Conservation (phyloP, 352 stramenopile species). For the Phytopythium boreale region DNA sequence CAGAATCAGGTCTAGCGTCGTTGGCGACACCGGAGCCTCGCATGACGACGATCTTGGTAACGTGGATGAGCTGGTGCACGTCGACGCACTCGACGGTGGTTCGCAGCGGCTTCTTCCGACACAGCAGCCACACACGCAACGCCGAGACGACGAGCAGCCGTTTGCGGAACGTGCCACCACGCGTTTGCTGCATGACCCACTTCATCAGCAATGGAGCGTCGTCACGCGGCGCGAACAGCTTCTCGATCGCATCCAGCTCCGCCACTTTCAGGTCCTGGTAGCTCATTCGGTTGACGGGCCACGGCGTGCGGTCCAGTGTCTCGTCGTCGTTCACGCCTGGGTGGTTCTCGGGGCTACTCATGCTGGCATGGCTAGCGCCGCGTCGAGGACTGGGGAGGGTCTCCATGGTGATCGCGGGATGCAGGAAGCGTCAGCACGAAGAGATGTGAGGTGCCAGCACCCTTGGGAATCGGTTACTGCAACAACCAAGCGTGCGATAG, state of each 20-base stretch:
- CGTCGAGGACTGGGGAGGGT: background rate
- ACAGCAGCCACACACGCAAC: slow-evolving; percentile 47
- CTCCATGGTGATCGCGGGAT: background rate
- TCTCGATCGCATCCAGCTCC: slow-evolving; percentile 39
- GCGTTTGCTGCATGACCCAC: slow-evolving; percentile 54
- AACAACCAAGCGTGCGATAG: no score
- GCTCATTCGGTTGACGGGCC: slow-evolving; percentile 65
- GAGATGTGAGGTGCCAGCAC: background rate
- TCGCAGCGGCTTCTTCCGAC: slow-evolving; percentile 43
- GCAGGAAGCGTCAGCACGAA: background rate
- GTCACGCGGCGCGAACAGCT: slow-evolving; percentile 42
- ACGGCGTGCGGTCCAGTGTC: slow-evolving; percentile 23
- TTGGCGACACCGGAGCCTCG: background rate
- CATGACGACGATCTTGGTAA: slow-evolving; percentile 38
- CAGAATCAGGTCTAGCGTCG: background rate
- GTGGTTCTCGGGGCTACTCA: background rate
- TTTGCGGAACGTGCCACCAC: slow-evolving; percentile 32
- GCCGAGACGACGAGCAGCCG: slow-evolving; percentile 56
- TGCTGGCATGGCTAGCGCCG: background rate
- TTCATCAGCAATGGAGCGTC: slow-evolving; percentile 57
- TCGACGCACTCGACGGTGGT: slow-evolving; percentile 25
- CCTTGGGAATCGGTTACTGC: background rate
- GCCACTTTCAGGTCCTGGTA: slow-evolving; percentile 49
- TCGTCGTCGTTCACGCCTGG: slow-evolving; percentile 15
- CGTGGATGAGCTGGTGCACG: slow-evolving; percentile 46